phyloP scores from a whole-genome alignment of 2,329 filamentous ascomycete species.

The Rachicladosporium sp. region DNA sequence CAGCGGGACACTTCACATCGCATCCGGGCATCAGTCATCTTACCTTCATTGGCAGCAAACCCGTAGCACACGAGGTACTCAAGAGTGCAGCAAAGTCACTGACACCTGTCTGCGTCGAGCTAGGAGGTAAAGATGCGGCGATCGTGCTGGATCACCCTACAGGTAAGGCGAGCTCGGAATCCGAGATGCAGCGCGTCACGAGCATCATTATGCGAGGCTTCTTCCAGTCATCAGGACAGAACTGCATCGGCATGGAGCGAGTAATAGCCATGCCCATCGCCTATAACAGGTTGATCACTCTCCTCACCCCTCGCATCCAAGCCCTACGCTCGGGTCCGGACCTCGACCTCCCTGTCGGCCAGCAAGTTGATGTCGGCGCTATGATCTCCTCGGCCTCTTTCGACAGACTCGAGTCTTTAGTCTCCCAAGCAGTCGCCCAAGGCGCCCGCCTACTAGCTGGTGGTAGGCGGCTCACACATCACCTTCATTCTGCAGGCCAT shows the following conservation, averaged over 20 bases:
- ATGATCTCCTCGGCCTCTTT: slow-evolving; percentile 76
- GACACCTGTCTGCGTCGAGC: slow-evolving; percentile 80
- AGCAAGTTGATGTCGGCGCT: slow-evolving; percentile 65
- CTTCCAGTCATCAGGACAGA: slow-evolving; percentile 92
- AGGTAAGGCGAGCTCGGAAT: slow-evolving; percentile 32
- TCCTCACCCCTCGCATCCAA: slow-evolving; percentile 61
- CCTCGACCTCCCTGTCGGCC: slow-evolving; percentile 37
- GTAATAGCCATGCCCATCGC: slow-evolving; percentile 68
- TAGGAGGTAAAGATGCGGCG: slow-evolving; percentile 90
- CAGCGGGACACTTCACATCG: slow-evolving; percentile 69
- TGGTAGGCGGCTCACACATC: slow-evolving; percentile 60
- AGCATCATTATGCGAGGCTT: slow-evolving; percentile 82
- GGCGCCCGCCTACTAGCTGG: slow-evolving; percentile 76
- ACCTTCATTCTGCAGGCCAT: slow-evolving; percentile 62
- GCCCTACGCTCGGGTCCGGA: slow-evolving; percentile 64
- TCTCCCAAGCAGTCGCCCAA: slow-evolving; percentile 61
- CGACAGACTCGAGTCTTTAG: slow-evolving; percentile 59
- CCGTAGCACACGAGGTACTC: slow-evolving; percentile 79
- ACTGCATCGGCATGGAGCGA: slow-evolving; percentile 94
- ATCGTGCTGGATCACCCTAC: slow-evolving; percentile 71
- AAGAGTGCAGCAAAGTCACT: slow-evolving; percentile 72
- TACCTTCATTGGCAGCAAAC: slow-evolving; percentile 86
- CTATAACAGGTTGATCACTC: slow-evolving; percentile 59
- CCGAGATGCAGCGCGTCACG: slow-evolving; percentile 55
- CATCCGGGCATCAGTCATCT: slow-evolving; percentile 77